These are phyloP conservation scores for Dipodascus albidus DNA, from an alignment of 805 yeast species.

Conservation along the genomic window DNA sequence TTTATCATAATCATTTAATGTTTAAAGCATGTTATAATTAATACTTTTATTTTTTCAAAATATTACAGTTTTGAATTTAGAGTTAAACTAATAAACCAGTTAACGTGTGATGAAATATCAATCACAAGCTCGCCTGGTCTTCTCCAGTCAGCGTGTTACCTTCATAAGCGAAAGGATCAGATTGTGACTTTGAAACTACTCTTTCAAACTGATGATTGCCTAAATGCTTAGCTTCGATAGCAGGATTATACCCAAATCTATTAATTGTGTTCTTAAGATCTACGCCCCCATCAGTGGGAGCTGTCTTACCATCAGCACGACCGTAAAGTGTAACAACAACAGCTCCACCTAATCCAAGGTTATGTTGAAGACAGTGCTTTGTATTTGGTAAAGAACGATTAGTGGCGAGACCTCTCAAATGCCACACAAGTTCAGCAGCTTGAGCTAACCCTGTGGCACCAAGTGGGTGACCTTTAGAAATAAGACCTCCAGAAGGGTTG, in stretches of 20 bases:
- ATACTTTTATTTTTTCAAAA: background rate
- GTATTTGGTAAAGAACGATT: slow-evolving; percentile 16
- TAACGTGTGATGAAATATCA: too few relatives aligned
- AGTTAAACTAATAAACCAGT: too few relatives aligned
- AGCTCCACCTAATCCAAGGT: slow-evolving; percentile 19
- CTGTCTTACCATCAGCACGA: slow-evolving; percentile 12
- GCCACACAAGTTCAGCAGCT: slow-evolving; percentile 19
- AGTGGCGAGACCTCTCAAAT: slow-evolving; percentile 19
- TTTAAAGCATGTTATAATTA: background rate
- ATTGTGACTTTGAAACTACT: slow-evolving; percentile 8
- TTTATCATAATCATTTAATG: background rate
- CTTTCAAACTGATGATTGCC: slow-evolving; percentile 8
- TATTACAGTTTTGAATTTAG: background rate
- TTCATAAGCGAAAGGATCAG: slow-evolving; percentile 7
- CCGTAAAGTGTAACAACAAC: slow-evolving; percentile 16
- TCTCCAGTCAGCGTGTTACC: slow-evolving; percentile 8
- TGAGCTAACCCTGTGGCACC: slow-evolving; percentile 21
- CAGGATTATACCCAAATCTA: slow-evolving; percentile 18
- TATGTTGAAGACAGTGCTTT: slow-evolving; percentile 16
- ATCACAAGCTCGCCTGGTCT: background rate
- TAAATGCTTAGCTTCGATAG: slow-evolving; percentile 14
- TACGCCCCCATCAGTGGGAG: slow-evolving; percentile 16
- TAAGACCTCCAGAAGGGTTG: slow-evolving; percentile 20
- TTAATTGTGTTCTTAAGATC: background rate
- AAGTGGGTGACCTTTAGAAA: slow-evolving; percentile 19